Conservation (phyloP, 2,329 filamentous ascomycete species). For the Graphium sp. region DNA sequence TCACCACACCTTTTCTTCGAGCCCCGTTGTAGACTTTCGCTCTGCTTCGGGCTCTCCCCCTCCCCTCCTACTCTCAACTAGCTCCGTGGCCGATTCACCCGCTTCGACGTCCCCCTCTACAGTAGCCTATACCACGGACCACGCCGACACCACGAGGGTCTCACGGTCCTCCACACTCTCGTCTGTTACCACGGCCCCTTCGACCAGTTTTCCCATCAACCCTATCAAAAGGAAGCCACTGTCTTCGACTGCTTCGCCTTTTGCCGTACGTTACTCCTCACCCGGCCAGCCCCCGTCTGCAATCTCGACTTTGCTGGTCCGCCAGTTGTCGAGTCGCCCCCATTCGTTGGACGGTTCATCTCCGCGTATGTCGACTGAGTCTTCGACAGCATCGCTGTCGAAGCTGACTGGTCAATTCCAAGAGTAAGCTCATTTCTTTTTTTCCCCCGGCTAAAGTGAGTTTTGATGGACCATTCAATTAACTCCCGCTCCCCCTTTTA, state of each 20-base stretch:
- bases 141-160: background rate
- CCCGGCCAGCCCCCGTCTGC: background rate
- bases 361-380: too few relatives aligned
- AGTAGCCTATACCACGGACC: background rate
- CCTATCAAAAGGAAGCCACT: slow-evolving; percentile 44
- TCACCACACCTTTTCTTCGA: too few relatives aligned
- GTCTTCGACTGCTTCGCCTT: slow-evolving; percentile 33
- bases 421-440: too few relatives aligned
- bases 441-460: too few relatives aligned
- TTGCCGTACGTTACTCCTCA: slow-evolving; percentile 31
- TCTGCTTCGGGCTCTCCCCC: background rate
- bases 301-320: background rate
- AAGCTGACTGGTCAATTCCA: too few relatives aligned
- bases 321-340: background rate
- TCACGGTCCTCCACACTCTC: background rate
- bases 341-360: slow-evolving; percentile 18
- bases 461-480: too few relatives aligned
- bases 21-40: background rate
- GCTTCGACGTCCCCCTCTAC: too few relatives aligned
- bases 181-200: too few relatives aligned
- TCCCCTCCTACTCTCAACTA: background rate
- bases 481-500: too few relatives aligned
- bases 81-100: slow-evolving; percentile 1
- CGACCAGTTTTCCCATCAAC: slow-evolving; percentile 5
- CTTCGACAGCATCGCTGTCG: too few relatives aligned